phyloP scores from a whole-genome alignment of 1,284 basidiomycete species.

The Naganishia liquefaciens region DNA sequence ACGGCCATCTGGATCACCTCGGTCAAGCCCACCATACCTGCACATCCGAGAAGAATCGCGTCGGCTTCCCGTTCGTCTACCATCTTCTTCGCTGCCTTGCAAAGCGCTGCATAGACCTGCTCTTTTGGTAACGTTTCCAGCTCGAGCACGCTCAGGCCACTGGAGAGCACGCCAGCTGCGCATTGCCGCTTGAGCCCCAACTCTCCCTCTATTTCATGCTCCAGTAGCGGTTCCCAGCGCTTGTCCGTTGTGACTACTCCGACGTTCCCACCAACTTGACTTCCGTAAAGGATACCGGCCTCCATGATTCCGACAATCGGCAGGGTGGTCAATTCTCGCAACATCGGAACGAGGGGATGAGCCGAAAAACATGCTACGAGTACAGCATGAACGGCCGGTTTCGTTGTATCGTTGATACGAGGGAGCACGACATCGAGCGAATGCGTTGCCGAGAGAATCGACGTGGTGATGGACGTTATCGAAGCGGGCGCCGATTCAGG shows the following conservation, averaged over 20 bases:
- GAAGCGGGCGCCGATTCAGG: slow-evolving; percentile 52
- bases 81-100: slow-evolving; percentile 42
- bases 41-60: slow-evolving; percentile 58
- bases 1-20: slow-evolving; percentile 48
- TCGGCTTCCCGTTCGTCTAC: slow-evolving; percentile 50
- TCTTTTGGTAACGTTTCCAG: slow-evolving; percentile 52
- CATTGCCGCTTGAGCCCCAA: slow-evolving; percentile 41
- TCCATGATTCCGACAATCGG: slow-evolving; percentile 59
- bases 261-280: slow-evolving; percentile 49
- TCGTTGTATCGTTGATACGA: slow-evolving; percentile 30
- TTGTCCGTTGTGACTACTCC: slow-evolving; percentile 60
- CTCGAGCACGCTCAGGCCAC: slow-evolving; percentile 56
- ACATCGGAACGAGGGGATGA: slow-evolving; percentile 57
- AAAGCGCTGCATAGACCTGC: slow-evolving; percentile 53
- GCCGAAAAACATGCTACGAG: slow-evolving; percentile 59
- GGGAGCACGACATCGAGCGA: slow-evolving; percentile 47
- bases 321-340: slow-evolving; percentile 51
- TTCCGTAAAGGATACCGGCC: slow-evolving; percentile 53
- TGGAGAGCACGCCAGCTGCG: slow-evolving; percentile 57
- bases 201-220: slow-evolving; percentile 48
- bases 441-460: slow-evolving; percentile 52
- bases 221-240: slow-evolving; percentile 57
- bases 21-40: slow-evolving; percentile 59
- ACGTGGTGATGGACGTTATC: slow-evolving; percentile 56
- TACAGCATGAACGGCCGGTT: slow-evolving; percentile 43